Conservation (phyloP, 768 basidiomycete species). For the Lactifluus rugatus region DNA sequence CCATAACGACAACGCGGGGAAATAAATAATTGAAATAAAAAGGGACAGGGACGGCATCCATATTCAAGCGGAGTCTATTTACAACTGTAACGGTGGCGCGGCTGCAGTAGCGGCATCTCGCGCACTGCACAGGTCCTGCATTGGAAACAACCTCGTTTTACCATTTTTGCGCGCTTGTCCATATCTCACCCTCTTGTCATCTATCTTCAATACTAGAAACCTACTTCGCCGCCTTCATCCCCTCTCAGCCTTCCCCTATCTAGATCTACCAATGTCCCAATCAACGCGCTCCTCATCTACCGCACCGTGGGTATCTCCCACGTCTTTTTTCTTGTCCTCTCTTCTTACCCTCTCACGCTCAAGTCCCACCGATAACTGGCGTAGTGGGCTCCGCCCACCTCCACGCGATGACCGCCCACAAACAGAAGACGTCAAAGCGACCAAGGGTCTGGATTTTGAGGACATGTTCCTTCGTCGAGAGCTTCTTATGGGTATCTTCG, state of each 20-base stretch:
- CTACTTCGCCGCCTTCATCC: neutral
- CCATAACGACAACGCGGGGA: too few species aligned
- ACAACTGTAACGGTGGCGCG: neutral
- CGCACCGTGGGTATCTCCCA: constrained; percentile 16
- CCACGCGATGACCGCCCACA: constrained; percentile 90
- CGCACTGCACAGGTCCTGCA: neutral
- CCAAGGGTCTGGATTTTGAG: constrained; percentile 92
- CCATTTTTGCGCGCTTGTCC: too few species aligned
- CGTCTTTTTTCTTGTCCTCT: too few species aligned
- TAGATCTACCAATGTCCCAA: constrained; percentile 14
- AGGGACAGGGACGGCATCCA: too few species aligned
- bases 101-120: too few species aligned
- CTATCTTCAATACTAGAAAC: neutral
- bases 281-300: constrained; percentile 19
- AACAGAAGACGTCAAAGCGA: constrained; percentile 93
- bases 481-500: constrained; percentile 98
- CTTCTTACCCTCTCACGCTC: neutral
- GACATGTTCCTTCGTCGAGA: constrained; percentile 88
- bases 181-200: neutral
- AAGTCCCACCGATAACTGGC: constrained; percentile 43
- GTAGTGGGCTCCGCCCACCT: constrained; percentile 68
- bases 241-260: neutral
- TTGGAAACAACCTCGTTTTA: too few species aligned
- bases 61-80: too few species aligned
- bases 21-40: too few species aligned